phyloP scores from a whole-genome alignment of 202 grass and related monocot species.

The Saccharum hybrid region DNA sequence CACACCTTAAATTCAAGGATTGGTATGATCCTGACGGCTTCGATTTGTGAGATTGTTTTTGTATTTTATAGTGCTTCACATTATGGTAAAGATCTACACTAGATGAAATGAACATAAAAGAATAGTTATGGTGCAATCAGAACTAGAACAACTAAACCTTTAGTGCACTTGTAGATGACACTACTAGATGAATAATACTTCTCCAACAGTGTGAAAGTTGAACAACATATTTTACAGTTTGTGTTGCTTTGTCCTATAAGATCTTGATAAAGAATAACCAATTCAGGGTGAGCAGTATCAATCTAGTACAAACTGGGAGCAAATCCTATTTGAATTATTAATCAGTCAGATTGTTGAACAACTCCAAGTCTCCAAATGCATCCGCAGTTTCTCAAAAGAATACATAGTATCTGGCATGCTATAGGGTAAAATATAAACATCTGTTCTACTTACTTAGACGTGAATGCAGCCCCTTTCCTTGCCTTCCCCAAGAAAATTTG shows the following conservation, averaged over 20 bases:
- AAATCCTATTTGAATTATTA: constrained; percentile 37
- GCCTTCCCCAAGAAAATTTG: constrained; percentile 75
- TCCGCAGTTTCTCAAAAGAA: neutral
- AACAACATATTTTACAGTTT: constrained; percentile 11
- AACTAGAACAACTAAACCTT: constrained; percentile 8
- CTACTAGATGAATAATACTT: constrained; percentile 23
- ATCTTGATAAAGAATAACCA: constrained; percentile 20
- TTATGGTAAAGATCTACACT: constrained; percentile 5
- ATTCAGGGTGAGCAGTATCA: neutral
- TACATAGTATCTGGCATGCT: neutral
- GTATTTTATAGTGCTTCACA: neutral
- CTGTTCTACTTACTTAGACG: constrained; percentile 70
- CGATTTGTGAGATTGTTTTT: neutral
- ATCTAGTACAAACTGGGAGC: neutral
- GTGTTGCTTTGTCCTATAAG: constrained; percentile 13
- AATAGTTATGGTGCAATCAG: constrained; percentile 1
- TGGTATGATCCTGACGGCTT: constrained; percentile 14
- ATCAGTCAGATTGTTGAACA: constrained; percentile 1
- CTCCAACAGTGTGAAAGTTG: constrained; percentile 10
- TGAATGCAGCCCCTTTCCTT: constrained; percentile 91
- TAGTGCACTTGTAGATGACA: neutral
- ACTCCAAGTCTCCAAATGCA: neutral
- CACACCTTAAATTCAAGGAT: constrained; percentile 38
- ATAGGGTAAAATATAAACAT: constrained; percentile 19
- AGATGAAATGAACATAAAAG: constrained; percentile 26